Evolutionary conservation across 2,329 filamentous ascomycete genomes (phyloP), one percentile per base, ranked within the genome.

Genomic region (Colletotrichum zoysiae): DNA sequence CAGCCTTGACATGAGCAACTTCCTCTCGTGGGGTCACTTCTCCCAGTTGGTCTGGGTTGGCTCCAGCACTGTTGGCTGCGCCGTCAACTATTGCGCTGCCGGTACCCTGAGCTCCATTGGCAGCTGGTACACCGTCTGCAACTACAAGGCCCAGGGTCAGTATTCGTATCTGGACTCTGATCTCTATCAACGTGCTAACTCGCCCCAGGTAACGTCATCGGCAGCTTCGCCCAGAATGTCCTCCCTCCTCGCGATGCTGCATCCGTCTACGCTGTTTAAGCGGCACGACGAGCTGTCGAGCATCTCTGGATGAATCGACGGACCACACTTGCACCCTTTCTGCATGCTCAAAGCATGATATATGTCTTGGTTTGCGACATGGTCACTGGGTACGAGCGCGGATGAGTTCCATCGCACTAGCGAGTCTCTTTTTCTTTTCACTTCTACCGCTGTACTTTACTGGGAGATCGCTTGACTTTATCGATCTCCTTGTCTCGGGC

Each of bases 71-170:
- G 78, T 84, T 35, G 83, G 83, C 56, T 85, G 83, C 73, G 93
- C 95, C 81, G 93, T 94, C 82, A 88, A 90, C 63, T 91, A 95
- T 79, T 93, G 91, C 82, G 76, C 80, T 16, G 77, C 82, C 46
- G 86, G 87, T 69, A 87, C 84, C 44, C 82, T 89, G 74, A 81
- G 80, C 74, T 75, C 71, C 75, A 81, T 90, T 84, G 86, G 86
- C 48, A 83, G 90, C n/a, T 90, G 88, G 83, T 94, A 90, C 86
- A 95, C 93, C 40, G 94, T 97, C 78, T 97, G 94, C 91, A 95
- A 97, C 88, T 97, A 97, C 85, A 85, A 84, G 75, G 87, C 90
- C 73, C 84, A 90, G 74, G 94, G 93, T 93, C 89, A 82, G 89
- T 82, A 38, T n/a, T 38, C 51, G 2, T 35, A 44, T 20, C n/a